Evolutionary conservation across 1,284 basidiomycete species (phyloP).

Genomic region (Trichosporon ovoides): DNA sequence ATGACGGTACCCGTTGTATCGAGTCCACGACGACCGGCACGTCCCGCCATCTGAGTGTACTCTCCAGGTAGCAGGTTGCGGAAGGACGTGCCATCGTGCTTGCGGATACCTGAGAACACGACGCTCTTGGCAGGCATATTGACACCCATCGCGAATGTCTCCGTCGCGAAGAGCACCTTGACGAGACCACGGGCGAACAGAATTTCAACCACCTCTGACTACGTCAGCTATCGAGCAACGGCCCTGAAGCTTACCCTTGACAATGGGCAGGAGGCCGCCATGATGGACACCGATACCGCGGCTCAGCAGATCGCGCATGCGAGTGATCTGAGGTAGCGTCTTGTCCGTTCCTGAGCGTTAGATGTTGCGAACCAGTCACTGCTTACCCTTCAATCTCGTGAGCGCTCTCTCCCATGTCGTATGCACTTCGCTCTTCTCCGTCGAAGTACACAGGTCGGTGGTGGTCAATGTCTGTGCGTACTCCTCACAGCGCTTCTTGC

Average conservation of each 20-base stretch:
- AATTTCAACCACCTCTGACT: conserved; percentile 85
- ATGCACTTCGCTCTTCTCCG: conserved; percentile 94
- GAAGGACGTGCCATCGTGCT: conserved; percentile 92
- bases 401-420: conserved; percentile 88
- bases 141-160: conserved; percentile 99
- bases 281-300: conserved; percentile 97
- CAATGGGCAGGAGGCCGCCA: conserved; percentile 90
- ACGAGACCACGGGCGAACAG: conserved; percentile 93
- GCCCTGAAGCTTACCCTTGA: conserved; percentile 65
- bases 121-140: conserved; percentile 99
- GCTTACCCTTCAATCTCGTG: conserved; percentile 76
- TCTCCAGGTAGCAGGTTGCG: conserved; percentile 78
- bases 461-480: conserved; percentile 86
- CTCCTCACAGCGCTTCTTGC: conserved; percentile 95
- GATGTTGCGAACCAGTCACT: background rate
- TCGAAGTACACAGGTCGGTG: conserved; percentile 75
- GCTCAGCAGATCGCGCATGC: conserved; percentile 84
- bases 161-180: conserved; percentile 95
- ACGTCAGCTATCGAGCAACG: conserved; percentile 66
- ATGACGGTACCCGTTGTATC: conserved; percentile 95
- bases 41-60: conserved; percentile 99
- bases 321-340: conserved; percentile 86
- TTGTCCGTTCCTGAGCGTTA: conserved; percentile 71
- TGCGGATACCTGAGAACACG: conserved; percentile 90
- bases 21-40: conserved; percentile 90